Conservation (phyloP, 108 stramenopile species). For the Cyclotella baltica region DNA sequence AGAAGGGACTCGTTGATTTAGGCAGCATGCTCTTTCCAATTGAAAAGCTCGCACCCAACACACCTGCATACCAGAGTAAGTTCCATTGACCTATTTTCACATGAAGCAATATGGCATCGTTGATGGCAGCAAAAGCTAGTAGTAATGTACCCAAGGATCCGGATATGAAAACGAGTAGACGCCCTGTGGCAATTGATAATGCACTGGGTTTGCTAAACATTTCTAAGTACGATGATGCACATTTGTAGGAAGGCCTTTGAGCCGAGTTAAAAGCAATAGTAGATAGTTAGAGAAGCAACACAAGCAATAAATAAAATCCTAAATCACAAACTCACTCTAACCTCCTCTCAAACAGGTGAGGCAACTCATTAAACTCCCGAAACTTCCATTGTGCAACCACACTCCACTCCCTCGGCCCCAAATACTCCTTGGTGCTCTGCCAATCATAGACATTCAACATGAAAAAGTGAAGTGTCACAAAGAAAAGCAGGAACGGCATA, state of each 20-base stretch:
- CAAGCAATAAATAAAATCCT: neutral
- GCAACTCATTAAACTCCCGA: constrained; percentile 97
- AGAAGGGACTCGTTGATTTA: constrained; percentile 56
- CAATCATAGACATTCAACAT: constrained; percentile 95
- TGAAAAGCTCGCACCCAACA: constrained; percentile 84
- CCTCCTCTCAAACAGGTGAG: constrained; percentile 89
- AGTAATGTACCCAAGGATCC: constrained; percentile 94
- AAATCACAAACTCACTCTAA: constrained; percentile 42
- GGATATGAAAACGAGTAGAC: constrained; percentile 89
- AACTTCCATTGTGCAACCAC: constrained; percentile 89
- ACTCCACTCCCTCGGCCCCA: constrained; percentile 95
- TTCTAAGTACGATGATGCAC: constrained; percentile 85
- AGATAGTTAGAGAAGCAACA: neutral
- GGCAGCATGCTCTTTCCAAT: constrained; percentile 80
- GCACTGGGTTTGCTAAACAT: constrained; percentile 85
- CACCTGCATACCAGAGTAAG: constrained; percentile 92
- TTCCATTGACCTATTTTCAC: constrained; percentile 93
- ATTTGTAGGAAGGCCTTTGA: constrained; percentile 81
- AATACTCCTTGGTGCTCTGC: constrained; percentile 86
- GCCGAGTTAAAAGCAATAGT: neutral
- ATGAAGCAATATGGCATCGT: constrained; percentile 94
- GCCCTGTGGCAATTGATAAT: constrained; percentile 72
- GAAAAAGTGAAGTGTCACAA: constrained; percentile 92
- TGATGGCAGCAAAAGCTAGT: constrained; percentile 86
- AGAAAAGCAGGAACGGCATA: constrained; percentile 94